phyloP scores from a whole-genome alignment of 1,284 basidiomycete species.

The Marasmius oreades region DNA sequence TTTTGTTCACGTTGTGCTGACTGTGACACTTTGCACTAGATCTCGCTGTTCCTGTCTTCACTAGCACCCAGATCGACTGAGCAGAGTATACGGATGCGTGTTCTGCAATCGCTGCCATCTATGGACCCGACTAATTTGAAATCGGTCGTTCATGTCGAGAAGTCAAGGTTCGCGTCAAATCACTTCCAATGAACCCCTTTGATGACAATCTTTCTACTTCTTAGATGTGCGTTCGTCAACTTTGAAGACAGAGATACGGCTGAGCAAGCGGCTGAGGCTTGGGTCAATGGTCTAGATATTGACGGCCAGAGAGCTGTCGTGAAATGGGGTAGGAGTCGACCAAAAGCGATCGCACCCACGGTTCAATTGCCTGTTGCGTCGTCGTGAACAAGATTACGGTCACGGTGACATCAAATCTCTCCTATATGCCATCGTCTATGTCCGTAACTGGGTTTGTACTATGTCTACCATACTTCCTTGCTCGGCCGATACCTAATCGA shows the following conservation, averaged over 20 bases:
- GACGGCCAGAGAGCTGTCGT: constrained; percentile 74
- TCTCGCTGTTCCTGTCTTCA: constrained; percentile 87
- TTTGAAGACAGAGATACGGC: constrained; percentile 81
- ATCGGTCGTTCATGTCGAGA: constrained; percentile 83
- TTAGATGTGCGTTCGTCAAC: constrained; percentile 93
- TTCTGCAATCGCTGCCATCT: constrained; percentile 69
- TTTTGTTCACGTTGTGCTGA: not conserved
- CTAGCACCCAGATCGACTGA: constrained; percentile 77
- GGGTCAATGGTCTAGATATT: constrained; percentile 85
- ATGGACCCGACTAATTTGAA: constrained; percentile 70
- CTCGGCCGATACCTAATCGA: too few species aligned
- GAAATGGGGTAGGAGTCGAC: constrained; percentile 83
- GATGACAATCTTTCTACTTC: constrained; percentile 6
- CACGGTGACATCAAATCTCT: too few species aligned
- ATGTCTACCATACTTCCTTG: not conserved
- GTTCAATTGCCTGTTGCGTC: constrained; percentile 14
- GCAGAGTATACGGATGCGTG: constrained; percentile 71
- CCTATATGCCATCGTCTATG: not conserved
- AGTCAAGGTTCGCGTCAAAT: constrained; percentile 54
- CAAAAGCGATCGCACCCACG: constrained; percentile 26
- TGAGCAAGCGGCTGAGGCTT: constrained; percentile 83
- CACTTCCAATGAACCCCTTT: constrained; percentile 18
- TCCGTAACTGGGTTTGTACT: not conserved
- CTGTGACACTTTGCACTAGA: constrained; percentile 43
- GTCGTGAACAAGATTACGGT: constrained; percentile 14